These are phyloP conservation scores for Aureobasidium pullulans DNA, from an alignment of 2,329 filamentous ascomycete genomes.

Conservation along the genomic window DNA sequence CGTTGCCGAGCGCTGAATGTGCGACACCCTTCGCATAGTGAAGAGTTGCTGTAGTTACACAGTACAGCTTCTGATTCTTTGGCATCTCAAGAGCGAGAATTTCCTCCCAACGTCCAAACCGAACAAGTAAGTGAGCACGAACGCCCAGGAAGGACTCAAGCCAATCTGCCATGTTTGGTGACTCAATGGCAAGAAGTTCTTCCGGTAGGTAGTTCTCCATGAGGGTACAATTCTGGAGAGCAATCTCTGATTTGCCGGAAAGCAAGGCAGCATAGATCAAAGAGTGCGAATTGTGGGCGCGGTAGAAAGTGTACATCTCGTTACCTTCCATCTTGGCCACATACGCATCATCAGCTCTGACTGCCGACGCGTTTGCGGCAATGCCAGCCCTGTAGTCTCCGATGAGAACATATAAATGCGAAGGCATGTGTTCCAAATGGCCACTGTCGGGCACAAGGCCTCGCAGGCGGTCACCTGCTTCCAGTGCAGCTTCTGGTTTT, in stretches of 20 bases:
- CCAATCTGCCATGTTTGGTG: slow-evolving; percentile 63
- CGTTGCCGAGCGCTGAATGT: slow-evolving; percentile 49
- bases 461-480: no score
- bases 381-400: slow-evolving; percentile 65
- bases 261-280: slow-evolving; percentile 73
- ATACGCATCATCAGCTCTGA: slow-evolving; percentile 61
- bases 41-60: slow-evolving; percentile 59
- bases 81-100: slow-evolving; percentile 53
- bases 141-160: slow-evolving; percentile 64
- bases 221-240: slow-evolving; percentile 51
- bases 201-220: slow-evolving; percentile 59
- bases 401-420: slow-evolving; percentile 65
- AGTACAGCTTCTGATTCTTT: slow-evolving; percentile 54
- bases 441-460: slow-evolving; percentile 61
- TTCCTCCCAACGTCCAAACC: slow-evolving; percentile 67
- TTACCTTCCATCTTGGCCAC: slow-evolving; percentile 50
- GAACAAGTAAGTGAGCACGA: slow-evolving; percentile 62
- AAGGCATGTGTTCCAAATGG: slow-evolving; percentile 70
- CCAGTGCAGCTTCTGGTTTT: no score
- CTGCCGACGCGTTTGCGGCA: slow-evolving; percentile 58
- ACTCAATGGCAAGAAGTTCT: slow-evolving; percentile 54
- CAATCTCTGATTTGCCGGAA: slow-evolving; percentile 55
- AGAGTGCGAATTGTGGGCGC: slow-evolving; percentile 68
- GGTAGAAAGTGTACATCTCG: slow-evolving; percentile 72
- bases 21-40: slow-evolving; percentile 65